Evolutionary conservation across 257 asterid species (phyloP), one percentile per base, ranked within the genome.

Genomic region (Verbascum thapsus): DNA sequence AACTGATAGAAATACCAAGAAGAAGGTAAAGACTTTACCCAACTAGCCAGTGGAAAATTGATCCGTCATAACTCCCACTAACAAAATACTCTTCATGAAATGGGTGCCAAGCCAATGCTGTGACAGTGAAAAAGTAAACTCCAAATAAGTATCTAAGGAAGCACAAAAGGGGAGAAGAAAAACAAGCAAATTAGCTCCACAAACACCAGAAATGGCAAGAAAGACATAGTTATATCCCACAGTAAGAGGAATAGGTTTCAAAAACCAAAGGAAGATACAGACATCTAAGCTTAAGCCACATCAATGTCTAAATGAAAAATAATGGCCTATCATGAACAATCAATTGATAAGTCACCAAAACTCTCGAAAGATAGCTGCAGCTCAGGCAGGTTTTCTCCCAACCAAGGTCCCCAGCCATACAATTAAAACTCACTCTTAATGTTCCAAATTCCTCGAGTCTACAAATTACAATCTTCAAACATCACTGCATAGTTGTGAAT

Each of bases 41-140:
- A 57, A 87, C 96, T 32, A 94, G 91, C 97, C 99, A 94, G 73
- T 94, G 99, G 73, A 89, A 85, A 67, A 94, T 87, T 70, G 99
- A 87, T 80, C 99, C 99, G 19, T 94, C 99, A 60, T 51, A 87
- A 78, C 99, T 94, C 77, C 99, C 99, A 67, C 99, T 94, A 59
- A 87, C 99, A 72, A 94, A 94, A 80, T 87, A 94, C 44, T 94
- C 99, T 73, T 94, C 99, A 60, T 94, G 95, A 74, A 90, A 94
- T 44, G 99, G 99, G 79, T 94, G 99, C 99, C 99, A 94, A 64
- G 99, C 94, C 91, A 94, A 75, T 54, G 95, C 97, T 91, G 63
- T 57, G 62, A 73, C 51, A 39, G 37, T 58, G 19, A 64, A 72
- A 70, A 66, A 16, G 65, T 12, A 51, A 54, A 72, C 23, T 19